Percentiles rank a stretch among this genome's conserved stretches.
Evolutionary conservation across 495 filamentous ascomycete species (phyloP).

Genomic region (Aspergillus biplanus): DNA sequence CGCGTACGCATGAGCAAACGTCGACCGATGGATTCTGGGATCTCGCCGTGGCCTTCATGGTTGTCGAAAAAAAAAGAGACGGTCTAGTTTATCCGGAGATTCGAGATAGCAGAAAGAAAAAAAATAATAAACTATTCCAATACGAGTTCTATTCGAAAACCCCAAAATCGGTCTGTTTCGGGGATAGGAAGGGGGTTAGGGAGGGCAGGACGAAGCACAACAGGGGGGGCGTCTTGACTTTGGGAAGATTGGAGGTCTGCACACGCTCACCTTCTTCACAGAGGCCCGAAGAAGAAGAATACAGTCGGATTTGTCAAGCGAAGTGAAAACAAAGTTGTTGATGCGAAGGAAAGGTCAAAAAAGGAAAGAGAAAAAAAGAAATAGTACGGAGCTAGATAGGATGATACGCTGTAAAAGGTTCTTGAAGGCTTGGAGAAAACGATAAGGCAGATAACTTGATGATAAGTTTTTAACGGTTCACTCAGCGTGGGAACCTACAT

Average conservation of each 20-base stretch:
- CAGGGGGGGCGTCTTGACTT: background rate
- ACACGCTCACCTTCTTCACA: conserved; percentile 9
- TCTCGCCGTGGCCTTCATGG: background rate
- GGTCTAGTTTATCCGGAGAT: background rate
- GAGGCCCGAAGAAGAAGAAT: background rate
- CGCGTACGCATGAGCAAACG: background rate
- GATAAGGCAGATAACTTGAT: background rate
- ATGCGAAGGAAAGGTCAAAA: background rate
- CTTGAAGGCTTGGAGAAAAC: background rate
- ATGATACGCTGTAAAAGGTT: background rate
- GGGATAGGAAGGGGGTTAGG: background rate
- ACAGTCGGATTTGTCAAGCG: background rate
- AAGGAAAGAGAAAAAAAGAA: background rate
- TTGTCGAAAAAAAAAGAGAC: background rate
- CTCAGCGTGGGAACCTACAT: background rate
- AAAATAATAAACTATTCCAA: background rate
- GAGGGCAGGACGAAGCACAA: background rate
- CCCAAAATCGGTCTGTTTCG: no score
- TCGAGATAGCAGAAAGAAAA: background rate
- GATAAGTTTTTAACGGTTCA: background rate
- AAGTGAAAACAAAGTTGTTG: background rate
- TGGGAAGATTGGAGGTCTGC: background rate
- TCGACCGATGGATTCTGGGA: background rate
- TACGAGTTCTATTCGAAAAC: background rate
- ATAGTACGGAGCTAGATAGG: background rate